Evolutionary conservation across 345 rosid species (phyloP).

Genomic region (Salix koriyanagi): DNA sequence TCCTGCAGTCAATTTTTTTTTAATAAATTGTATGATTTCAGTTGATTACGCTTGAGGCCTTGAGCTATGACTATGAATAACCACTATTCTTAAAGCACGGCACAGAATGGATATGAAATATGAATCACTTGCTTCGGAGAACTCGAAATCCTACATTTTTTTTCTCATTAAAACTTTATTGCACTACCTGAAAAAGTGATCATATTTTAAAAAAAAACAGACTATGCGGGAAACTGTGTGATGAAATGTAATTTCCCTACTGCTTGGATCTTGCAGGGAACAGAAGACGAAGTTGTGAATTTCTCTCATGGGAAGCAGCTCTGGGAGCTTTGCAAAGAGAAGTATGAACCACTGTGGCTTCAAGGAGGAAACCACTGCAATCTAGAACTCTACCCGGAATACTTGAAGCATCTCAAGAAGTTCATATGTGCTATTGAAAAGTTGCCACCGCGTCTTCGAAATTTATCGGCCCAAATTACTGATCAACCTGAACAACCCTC

Average conservation of each 20-base stretch:
- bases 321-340: slow-evolving; percentile 76
- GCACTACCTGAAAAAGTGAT: neutral
- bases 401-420: slow-evolving; percentile 65
- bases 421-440: slow-evolving; percentile 75
- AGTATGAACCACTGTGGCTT: slow-evolving; percentile 89
- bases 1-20: neutral
- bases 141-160: neutral
- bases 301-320: slow-evolving; percentile 82
- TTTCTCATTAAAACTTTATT: neutral
- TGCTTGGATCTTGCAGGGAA: slow-evolving; percentile 48
- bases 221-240: no score
- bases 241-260: neutral
- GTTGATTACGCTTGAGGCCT: neutral
- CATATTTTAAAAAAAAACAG: no score
- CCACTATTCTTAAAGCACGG: neutral
- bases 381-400: slow-evolving; percentile 74
- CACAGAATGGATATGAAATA: neutral
- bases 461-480: slow-evolving; percentile 17
- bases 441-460: slow-evolving; percentile 29
- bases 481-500: slow-evolving; percentile 24
- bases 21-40: neutral
- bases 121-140: neutral
- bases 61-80: neutral
- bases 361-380: slow-evolving; percentile 80
- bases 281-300: slow-evolving; percentile 74